Conservation (phyloP, 139 green algal genomes). For the Zygnema cylindricum region DNA sequence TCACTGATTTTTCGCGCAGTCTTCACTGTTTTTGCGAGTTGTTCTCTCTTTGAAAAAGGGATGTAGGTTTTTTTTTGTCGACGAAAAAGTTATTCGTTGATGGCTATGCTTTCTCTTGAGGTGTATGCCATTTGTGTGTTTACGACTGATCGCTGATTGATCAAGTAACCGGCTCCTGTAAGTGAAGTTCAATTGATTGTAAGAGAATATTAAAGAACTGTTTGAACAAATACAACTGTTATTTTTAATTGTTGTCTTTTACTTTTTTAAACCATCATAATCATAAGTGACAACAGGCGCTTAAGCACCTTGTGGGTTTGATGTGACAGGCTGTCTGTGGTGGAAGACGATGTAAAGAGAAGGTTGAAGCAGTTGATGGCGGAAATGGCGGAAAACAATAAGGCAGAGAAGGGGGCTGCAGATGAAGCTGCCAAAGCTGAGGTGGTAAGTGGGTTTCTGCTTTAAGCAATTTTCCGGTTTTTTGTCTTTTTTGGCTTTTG, state of each 20-base stretch:
- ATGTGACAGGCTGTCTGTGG: slow-evolving; percentile 21
- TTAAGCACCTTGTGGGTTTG: neutral
- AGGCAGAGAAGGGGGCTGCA: slow-evolving; percentile 17
- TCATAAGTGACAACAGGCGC: neutral
- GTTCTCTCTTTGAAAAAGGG: too few species aligned
- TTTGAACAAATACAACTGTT: neutral
- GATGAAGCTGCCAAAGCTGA: slow-evolving; percentile 39
- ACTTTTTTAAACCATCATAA: neutral
- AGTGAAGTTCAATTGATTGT: too few species aligned
- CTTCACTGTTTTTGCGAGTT: too few species aligned
- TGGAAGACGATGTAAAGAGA: slow-evolving; percentile 52
- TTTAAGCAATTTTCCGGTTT: neutral
- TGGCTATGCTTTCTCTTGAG: too few species aligned
- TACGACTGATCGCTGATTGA: too few species aligned
- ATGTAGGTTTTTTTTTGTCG: too few species aligned
- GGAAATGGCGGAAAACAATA: slow-evolving; percentile 16
- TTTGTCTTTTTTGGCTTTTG: too few species aligned
- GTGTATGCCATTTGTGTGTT: too few species aligned
- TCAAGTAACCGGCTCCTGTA: too few species aligned
- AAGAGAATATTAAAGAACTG: too few species aligned
- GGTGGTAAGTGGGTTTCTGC: slow-evolving; percentile 23
- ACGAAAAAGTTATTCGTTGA: too few species aligned
- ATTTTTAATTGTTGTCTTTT: neutral
- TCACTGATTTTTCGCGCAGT: too few species aligned
- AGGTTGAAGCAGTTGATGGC: slow-evolving; percentile 20